Percentiles rank a stretch among this genome's conserved stretches.
Conservation (phyloP, 257 asterid genomes). For the Cruciata laevipes region DNA sequence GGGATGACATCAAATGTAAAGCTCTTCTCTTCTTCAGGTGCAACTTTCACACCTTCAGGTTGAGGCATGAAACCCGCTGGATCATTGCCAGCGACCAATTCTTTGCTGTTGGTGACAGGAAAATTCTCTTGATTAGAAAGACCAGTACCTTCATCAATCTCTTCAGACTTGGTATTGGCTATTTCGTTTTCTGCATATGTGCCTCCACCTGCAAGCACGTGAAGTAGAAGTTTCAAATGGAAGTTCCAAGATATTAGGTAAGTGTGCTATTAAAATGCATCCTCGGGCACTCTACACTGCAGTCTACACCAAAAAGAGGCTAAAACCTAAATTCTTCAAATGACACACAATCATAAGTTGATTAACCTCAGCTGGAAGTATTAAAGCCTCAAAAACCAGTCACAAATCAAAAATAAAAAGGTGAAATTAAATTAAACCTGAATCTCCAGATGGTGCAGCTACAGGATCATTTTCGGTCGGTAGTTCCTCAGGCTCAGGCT, state of each 20-base stretch:
- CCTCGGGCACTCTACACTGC: background rate
- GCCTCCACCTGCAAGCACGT: slow-evolving; percentile 35
- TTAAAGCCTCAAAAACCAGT: background rate
- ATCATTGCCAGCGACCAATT: slow-evolving; percentile 10
- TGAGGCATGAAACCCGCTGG: slow-evolving; percentile 17
- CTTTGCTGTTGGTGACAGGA: slow-evolving; percentile 15
- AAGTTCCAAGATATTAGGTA: background rate
- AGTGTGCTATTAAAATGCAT: background rate
- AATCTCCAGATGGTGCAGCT: slow-evolving; percentile 15
- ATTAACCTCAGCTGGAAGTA: background rate
- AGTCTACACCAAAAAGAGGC: too few relatives aligned
- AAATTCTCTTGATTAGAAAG: slow-evolving; percentile 25
- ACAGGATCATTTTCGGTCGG: slow-evolving; percentile 16
- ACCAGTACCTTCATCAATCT: slow-evolving; percentile 20
- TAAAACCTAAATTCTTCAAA: background rate
- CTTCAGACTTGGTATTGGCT: slow-evolving; percentile 24
- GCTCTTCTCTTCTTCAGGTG: slow-evolving; percentile 43
- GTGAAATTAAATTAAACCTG: slow-evolving; percentile 24
- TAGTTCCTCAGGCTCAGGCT: slow-evolving; percentile 21
- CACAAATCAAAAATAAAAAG: background rate
- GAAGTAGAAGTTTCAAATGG: slow-evolving; percentile 4
- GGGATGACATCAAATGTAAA: slow-evolving; percentile 53
- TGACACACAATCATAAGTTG: background rate
- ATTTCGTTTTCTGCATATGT: slow-evolving; percentile 31
- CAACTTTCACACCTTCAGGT: slow-evolving; percentile 27